A percentile compares a stretch with the other conserved stretches of the same genome.
Evolutionary conservation across 2,329 filamentous ascomycete species (phyloP).

Genomic region (Onygena corvina): DNA sequence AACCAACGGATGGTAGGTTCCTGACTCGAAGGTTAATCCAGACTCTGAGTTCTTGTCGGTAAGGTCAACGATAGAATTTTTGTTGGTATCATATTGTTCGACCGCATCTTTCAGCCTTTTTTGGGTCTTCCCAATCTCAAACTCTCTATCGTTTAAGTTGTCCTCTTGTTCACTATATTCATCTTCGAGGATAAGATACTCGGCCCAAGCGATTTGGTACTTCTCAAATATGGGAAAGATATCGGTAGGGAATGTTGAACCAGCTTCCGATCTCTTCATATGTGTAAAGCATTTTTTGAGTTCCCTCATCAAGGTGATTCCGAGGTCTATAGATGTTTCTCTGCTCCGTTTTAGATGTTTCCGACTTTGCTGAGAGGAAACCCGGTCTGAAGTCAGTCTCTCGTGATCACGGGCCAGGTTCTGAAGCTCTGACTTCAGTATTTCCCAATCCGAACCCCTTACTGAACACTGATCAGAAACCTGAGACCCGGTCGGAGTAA

Average conservation of each 20-base stretch:
- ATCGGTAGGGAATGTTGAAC: not conserved
- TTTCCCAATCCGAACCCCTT: not conserved
- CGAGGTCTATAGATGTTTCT: constrained; percentile 18
- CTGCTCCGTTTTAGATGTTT: constrained; percentile 18
- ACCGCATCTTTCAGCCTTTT: constrained; percentile 13
- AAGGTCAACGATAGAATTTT: not conserved
- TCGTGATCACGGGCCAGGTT: constrained; percentile 16
- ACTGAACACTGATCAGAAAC: not conserved
- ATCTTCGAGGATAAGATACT: constrained; percentile 20
- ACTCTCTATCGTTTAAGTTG: constrained; percentile 21
- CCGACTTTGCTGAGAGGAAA: constrained; percentile 12
- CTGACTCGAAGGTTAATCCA: not conserved
- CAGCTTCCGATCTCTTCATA: not conserved
- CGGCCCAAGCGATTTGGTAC: constrained; percentile 17
- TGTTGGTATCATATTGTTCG: constrained; percentile 2
- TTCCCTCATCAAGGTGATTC: constrained; percentile 18
- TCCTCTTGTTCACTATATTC: constrained; percentile 21
- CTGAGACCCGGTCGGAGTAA: not conserved
- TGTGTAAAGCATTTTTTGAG: constrained; percentile 17
- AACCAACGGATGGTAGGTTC: constrained; percentile 8
- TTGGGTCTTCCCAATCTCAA: constrained; percentile 17
- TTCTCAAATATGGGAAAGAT: constrained; percentile 16
- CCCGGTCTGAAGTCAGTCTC: constrained; percentile 10
- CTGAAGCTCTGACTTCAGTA: constrained; percentile 11
- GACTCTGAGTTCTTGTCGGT: not conserved